Evolutionary conservation across 257 asterid genomes (phyloP), one percentile per base, ranked within the genome.

Genomic region (Lycium ferocissimum): DNA sequence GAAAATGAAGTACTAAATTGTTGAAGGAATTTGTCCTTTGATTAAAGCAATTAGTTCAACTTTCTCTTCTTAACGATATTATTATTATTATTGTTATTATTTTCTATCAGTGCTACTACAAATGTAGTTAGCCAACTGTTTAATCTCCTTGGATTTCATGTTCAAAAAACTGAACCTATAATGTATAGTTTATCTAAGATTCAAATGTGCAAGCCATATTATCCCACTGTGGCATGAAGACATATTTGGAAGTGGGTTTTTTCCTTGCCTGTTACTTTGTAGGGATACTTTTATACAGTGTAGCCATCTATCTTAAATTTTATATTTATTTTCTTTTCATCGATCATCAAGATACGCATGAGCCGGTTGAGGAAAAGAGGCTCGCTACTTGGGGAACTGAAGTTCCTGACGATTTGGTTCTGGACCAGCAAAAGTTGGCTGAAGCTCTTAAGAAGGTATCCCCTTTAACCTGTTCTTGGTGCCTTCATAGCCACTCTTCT

Each of bases 321-420:
- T 26, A 49, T 51, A 22, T 20, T 63, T 73, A 40, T 67, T 45
- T 20, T 47, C 20, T 12, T 11, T 3, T 86, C 38, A 75, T 40
- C 56, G 83, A 66, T 18, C 54, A 56, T 67, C 78, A 92, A 94
- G 99, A 91, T 47, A 75, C 87, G 80, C 88, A 91, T 57, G 90
- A 89, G 17, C 92, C 91, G 81, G 53, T 84, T 38, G 98, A 94
- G 89, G 96, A 91, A 88, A 94, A 88, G 93, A 90, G 87, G 79
- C 89, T 90, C 33, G 97, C 97, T 14, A 92, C 96, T 0, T 97
- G 99, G 99, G 99, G 99, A 81, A 85, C 97, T 54, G 98, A 97
- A 82, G 91, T 92, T 67, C 98, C 99, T 17, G 97, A 92, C 12
- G 98, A 94, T 92, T 81, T 95, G 86, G 92, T 92, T 85, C 65